Base-by-base conservation (phyloP, 2,329 filamentous ascomycete species). In the Neonectria magnoliae region DNA sequence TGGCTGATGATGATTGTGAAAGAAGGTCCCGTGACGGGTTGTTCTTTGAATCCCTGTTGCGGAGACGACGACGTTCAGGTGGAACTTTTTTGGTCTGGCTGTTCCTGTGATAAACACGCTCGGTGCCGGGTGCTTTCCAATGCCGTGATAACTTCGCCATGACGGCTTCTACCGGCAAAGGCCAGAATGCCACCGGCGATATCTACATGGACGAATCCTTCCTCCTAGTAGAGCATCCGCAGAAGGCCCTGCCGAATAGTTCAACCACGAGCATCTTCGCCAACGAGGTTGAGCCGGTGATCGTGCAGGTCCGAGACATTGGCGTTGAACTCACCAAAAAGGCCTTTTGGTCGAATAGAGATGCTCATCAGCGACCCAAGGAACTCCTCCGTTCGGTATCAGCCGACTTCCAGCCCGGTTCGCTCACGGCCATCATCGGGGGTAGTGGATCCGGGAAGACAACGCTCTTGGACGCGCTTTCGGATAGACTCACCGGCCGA, bases 401-500 rank as follows among this genome's bases (percentile, higher is more conserved):
- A 63, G 90, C 89, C 3, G 84, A 87, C n/a, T 84, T 93, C 76
- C 81, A 83, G 7, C 83, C 86, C 2, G 36, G 36, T 16, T 90
- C 87, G 8, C 78, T 94, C 48, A 93, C 90, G 1, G 91, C 91
- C 7, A 93, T 93, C 62, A 88, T 93, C 62, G 91, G 91, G 4
- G 89, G 90, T 6, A 90, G 88, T 71, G 91, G 91, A 22, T 90
- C 87, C 13, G 90, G 91, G 0, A 93, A 93, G 79, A 91, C 89
- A 7, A 90, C 88, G 1, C 79, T 91, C 65, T 79, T 93, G 33
- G 93, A 93, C 74, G 85, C 88, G n/a, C 84, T 93, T 79, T 88
- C 91, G 25, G 87, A 90, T 64, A 85, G 91, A 33, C 87, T 92
- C 78, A 82, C 83, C 20, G 86, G 85, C 68, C 77, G 80, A 1